Percentiles rank a stretch among this genome's conserved stretches.
phyloP scores from a whole-genome alignment of 148 eudicot genomes.

The Rhododendron molle region DNA sequence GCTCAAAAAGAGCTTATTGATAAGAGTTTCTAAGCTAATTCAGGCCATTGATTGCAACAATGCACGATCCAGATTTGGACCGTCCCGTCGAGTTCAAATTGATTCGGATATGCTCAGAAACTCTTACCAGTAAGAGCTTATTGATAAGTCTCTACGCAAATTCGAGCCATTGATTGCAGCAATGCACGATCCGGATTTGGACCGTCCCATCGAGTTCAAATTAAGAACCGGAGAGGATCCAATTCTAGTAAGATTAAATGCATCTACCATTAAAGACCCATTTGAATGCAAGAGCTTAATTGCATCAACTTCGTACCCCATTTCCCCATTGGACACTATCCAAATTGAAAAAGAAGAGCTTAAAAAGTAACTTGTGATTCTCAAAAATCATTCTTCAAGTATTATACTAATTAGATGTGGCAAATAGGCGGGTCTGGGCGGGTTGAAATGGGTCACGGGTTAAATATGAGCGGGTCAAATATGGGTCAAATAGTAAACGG shows the following conservation, averaged over 20 bases:
- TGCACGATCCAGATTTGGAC: not conserved
- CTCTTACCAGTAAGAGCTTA: too few species aligned
- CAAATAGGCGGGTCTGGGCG: too few species aligned
- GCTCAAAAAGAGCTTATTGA: not conserved
- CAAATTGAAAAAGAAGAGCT: not conserved
- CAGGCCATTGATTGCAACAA: not conserved
- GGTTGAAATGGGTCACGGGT: too few species aligned
- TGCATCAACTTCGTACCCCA: not conserved
- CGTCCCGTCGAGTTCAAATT: not conserved
- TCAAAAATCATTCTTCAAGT: not conserved
- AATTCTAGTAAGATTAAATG: not conserved
- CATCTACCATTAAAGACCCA: not conserved
- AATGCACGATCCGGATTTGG: not conserved
- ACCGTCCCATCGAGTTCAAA: not conserved
- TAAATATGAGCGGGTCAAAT: too few species aligned
- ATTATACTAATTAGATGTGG: too few species aligned
- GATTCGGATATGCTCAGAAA: not conserved
- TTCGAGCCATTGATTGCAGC: not conserved
- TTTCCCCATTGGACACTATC: not conserved
- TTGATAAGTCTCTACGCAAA: not conserved
- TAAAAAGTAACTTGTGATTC: not conserved
- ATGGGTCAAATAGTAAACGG: too few species aligned
- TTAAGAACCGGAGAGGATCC: not conserved
- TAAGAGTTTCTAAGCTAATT: not conserved
- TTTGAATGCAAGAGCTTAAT: not conserved